Conservation (phyloP, 1,284 basidiomycete genomes). For the Cryptococcus wingfieldii region DNA sequence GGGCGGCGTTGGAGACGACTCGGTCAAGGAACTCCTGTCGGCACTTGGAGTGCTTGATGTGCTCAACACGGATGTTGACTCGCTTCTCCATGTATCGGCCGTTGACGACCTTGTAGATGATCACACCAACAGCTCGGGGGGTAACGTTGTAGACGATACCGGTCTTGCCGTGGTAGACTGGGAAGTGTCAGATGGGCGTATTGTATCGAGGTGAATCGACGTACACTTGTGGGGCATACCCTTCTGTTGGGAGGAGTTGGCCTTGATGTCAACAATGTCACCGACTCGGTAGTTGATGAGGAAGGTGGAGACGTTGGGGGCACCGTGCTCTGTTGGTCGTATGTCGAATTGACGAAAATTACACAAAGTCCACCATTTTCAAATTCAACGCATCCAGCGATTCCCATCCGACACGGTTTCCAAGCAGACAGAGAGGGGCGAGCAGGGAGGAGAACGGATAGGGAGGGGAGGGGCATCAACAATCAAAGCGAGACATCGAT, state of each 20-base stretch:
- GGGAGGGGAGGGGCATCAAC: not conserved
- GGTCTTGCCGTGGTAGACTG: constrained; percentile 58
- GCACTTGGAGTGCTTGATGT: constrained; percentile 97
- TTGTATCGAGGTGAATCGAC: constrained; percentile 8
- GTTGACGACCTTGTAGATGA: constrained; percentile 97
- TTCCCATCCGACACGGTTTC: not conserved
- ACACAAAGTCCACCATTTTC: constrained; percentile 5
- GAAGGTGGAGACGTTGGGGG: constrained; percentile 87
- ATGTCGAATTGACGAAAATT: constrained; percentile 5
- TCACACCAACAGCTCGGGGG: constrained; percentile 88
- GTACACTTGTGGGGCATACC: constrained; percentile 96
- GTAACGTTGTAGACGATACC: constrained; percentile 99
- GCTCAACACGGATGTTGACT: constrained; percentile 97
- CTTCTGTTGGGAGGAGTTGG: constrained; percentile 98
- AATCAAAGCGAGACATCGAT: not conserved
- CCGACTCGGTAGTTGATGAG: constrained; percentile 89
- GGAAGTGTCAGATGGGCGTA: not conserved
- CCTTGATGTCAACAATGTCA: constrained; percentile 99
- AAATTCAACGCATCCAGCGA: constrained; percentile 3
- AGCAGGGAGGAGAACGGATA: not conserved
- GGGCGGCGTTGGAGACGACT: constrained; percentile 86
- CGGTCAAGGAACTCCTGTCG: constrained; percentile 97
- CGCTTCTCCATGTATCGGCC: constrained; percentile 99
- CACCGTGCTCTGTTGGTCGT: constrained; percentile 71
- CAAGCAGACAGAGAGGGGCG: not conserved